Percentiles rank a stretch among this genome's conserved stretches.
These are phyloP conservation scores for Penicillium mononematosum DNA, from an alignment of 495 filamentous ascomycete genomes.

Conservation along the genomic window DNA sequence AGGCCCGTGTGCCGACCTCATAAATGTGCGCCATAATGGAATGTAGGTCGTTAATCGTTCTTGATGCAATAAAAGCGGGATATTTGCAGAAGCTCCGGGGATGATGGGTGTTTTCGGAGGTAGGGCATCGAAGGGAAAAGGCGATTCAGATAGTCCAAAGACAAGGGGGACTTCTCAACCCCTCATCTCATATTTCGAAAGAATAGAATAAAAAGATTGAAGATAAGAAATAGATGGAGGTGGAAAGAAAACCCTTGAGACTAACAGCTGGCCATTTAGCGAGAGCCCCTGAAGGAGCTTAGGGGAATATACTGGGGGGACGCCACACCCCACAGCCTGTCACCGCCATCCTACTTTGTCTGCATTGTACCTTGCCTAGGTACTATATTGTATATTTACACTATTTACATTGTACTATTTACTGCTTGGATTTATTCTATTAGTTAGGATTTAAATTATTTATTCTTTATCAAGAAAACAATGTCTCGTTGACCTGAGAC, in stretches of 20 bases:
- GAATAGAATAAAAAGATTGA: slow-evolving; percentile 18
- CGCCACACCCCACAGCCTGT: slow-evolving; percentile 40
- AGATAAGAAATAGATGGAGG: slow-evolving; percentile 4
- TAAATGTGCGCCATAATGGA: slow-evolving; percentile 80
- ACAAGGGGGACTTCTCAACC: slow-evolving; percentile 29
- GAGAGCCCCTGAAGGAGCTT: slow-evolving; percentile 47
- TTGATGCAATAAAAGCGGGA: slow-evolving; percentile 7
- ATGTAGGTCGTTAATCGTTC: slow-evolving; percentile 11
- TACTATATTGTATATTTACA: not conserved
- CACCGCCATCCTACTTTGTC: slow-evolving; percentile 28
- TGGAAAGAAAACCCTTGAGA: slow-evolving; percentile 26
- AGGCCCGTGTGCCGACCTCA: slow-evolving; percentile 95
- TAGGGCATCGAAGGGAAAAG: slow-evolving; percentile 6
- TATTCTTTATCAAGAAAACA: not conserved
- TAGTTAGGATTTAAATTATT: not conserved
- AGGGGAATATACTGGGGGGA: slow-evolving; percentile 32
- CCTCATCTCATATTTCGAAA: slow-evolving; percentile 34
- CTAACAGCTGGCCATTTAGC: slow-evolving; percentile 42
- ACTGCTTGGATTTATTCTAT: not conserved
- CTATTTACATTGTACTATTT: not conserved
- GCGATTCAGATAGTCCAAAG: slow-evolving; percentile 26
- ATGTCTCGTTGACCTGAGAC: not conserved
- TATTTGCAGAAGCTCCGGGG: slow-evolving; percentile 6
- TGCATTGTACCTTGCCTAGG: not conserved
- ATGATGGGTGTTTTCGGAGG: slow-evolving; percentile 1